These are phyloP conservation scores for Balakata baccata DNA, from an alignment of 345 rosid species.

Conservation along the genomic window DNA sequence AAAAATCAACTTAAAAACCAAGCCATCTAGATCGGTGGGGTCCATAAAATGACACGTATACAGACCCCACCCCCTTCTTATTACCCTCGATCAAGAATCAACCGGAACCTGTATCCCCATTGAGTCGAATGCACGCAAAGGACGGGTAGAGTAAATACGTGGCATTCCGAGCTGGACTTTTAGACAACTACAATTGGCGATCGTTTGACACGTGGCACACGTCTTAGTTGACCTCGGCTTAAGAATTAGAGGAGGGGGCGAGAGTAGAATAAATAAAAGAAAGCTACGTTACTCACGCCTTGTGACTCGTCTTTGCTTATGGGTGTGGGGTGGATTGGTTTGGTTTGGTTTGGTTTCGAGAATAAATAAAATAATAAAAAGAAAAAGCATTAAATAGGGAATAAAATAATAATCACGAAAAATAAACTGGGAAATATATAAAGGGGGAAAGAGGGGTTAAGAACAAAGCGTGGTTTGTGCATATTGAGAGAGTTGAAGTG, in stretches of 20 bases:
- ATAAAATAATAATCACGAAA: slow-evolving; percentile 8
- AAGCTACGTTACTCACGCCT: slow-evolving; percentile 34
- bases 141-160: slow-evolving; percentile 18
- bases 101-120: neutral
- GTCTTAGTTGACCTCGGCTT: slow-evolving; percentile 1
- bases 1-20: slow-evolving; percentile 30
- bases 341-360: slow-evolving; percentile 23
- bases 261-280: too few relatives aligned
- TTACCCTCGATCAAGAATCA: slow-evolving; percentile 21
- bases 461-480: slow-evolving; percentile 46
- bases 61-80: too few relatives aligned
- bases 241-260: too few relatives aligned
- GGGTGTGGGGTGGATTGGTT: slow-evolving; percentile 17
- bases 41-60: slow-evolving; percentile 35
- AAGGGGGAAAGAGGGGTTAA: neutral
- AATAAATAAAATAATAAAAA: neutral
- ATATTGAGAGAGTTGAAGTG: neutral
- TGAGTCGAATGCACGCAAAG: slow-evolving; percentile 63
- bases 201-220: slow-evolving; percentile 42
- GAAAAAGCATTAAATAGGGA: too few relatives aligned
- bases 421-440: slow-evolving; percentile 22
- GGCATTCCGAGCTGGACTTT: slow-evolving; percentile 61
- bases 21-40: slow-evolving; percentile 22
- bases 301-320: slow-evolving; percentile 14
- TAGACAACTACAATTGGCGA: slow-evolving; percentile 29